Base-by-base conservation (phyloP, 2,329 filamentous ascomycete genomes). In the Teratosphaeria pseudoeucalypti region DNA sequence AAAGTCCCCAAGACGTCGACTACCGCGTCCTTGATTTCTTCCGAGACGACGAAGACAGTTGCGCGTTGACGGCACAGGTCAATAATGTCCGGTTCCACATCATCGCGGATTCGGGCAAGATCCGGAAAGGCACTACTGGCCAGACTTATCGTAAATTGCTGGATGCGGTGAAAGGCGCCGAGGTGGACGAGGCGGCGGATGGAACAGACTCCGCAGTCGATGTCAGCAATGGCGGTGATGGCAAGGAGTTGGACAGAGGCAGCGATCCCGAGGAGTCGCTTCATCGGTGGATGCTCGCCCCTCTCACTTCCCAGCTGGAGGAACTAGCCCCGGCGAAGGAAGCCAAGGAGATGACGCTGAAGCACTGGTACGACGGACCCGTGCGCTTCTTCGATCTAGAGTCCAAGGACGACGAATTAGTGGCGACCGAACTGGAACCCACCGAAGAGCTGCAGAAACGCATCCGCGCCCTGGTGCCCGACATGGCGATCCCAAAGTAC, bases 401-500 rank as follows among this genome's bases (percentile, higher is more conserved):
- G 7, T 60, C 63, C 37, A 54, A 65, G 12, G 58, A 67, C 34
- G 66, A 65, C 54, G 64, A 67, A 32, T 60, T 73, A 2, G 39
- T 58, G 37, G 67, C 68, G 11, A 58, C 63, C 9, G 66, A 71
- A 37, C 52, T 68, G 5, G 64, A 66, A 58, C 63, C 62, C 14
- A 63, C 57, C 19, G 57, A 58, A 10, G 66, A 62, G 6, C 58
- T 69, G 16, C 52, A 60, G 26, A 52, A 64, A 23, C 66, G 65
- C 23, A 67, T 70, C 43, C 32, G 57, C 3, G 61, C 65, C 29
- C 60, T 71, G 34, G 63, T 70, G 1, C 70, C 70, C 2, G 58
- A 63, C 10, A 67, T 72, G 52, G 59, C 63, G 2, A 59, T 73
- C 1, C 72, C 71, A n/a, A 73, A 73, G 57, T 73, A 73, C 57